Evolutionary conservation across 2,329 filamentous ascomycete species (phyloP).

Genomic region (Alternaria dauci): DNA sequence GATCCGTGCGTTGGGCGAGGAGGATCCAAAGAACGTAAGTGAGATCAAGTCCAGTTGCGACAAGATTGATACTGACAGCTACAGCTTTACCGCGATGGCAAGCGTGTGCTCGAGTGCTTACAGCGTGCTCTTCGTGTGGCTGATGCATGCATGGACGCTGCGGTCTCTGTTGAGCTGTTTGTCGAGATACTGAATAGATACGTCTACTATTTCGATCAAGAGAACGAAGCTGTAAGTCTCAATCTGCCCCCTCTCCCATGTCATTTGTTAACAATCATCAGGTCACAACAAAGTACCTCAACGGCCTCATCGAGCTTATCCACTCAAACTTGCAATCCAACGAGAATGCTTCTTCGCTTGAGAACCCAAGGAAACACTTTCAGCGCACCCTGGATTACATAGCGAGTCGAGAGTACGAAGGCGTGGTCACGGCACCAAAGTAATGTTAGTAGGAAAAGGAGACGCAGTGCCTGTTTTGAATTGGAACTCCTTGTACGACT

Average conservation of each 20-base stretch:
- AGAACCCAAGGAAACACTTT: slow-evolving; percentile 93
- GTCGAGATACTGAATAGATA: slow-evolving; percentile 98
- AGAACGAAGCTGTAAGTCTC: slow-evolving; percentile 83
- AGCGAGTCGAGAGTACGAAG: slow-evolving; percentile 88
- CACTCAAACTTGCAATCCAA: slow-evolving; percentile 93
- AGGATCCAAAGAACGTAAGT: slow-evolving; percentile 80
- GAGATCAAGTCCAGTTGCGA: background rate
- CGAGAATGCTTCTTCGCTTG: slow-evolving; percentile 81
- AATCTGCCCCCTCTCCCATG: background rate
- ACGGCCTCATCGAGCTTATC: slow-evolving; percentile 96
- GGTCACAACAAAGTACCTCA: slow-evolving; percentile 96
- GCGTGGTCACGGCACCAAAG: slow-evolving; percentile 76
- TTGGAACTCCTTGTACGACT: slow-evolving; percentile 19
- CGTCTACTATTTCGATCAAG: slow-evolving; percentile 99
- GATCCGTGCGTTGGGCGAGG: slow-evolving; percentile 76
- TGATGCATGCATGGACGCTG: slow-evolving; percentile 98
- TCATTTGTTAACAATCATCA: slow-evolving; percentile 38
- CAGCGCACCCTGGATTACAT: slow-evolving; percentile 95
- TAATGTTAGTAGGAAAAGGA: slow-evolving; percentile 26
- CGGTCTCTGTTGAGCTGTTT: slow-evolving; percentile 95
- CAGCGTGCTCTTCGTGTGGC: slow-evolving; percentile 95
- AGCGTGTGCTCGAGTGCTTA: slow-evolving; percentile 93
- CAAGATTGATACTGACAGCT: slow-evolving; percentile 16
- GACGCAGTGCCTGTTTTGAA: background rate
- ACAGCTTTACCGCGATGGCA: slow-evolving; percentile 91